Base-by-base conservation (phyloP, 352 stramenopile genomes). In the Globisporangium radiosum region DNA sequence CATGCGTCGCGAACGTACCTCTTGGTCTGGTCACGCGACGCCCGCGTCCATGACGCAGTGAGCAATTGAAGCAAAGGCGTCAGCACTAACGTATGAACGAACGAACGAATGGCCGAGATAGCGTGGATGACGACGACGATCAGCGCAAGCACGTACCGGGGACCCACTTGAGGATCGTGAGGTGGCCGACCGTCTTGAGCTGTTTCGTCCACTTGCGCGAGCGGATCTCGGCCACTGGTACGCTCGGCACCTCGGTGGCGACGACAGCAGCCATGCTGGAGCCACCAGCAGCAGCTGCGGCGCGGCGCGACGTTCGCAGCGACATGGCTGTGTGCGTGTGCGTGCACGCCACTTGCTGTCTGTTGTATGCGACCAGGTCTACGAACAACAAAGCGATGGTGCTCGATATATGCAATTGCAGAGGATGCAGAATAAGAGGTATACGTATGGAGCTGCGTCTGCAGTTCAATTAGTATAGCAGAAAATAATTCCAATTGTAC, bases 131-230 rank as follows among this genome's bases (percentile, higher is more conserved):
- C 25, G 25, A 33, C 25, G 25, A 33, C 13, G 14, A 17, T 8
- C 10, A 49, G 2, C 40, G 11, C 7, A 5, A 7, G 10, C 0
- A 42, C 73, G 39, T 60, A 90, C 82, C 80, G 13, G 82, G 78
- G 25, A 88, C 70, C 82, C 82, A 92, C 47, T 92, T 92, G 45
- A 72, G 66, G 56, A 92, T 75, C 48, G 71, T 70, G 59, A 92
- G 69, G 45, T 92, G 82, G 40, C 80, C 82, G n/a, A 92, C 75
- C 0, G 67, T 86, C 57, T 81, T 85, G 37, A 77, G 42, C 66
- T 90, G 76, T 59, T 80, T 85, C 33, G 59, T 81, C 82, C 82
- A 92, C 71, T 88, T 92, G 62, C 82, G 77, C 56, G 65, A 70
- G 54, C 78, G 82, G 64, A 92, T 83, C 50, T 90, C 78, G 11